These are phyloP conservation scores for Sporothrix brunneoviolacea DNA, from an alignment of 2,329 filamentous ascomycete species.

Conservation along the genomic window DNA sequence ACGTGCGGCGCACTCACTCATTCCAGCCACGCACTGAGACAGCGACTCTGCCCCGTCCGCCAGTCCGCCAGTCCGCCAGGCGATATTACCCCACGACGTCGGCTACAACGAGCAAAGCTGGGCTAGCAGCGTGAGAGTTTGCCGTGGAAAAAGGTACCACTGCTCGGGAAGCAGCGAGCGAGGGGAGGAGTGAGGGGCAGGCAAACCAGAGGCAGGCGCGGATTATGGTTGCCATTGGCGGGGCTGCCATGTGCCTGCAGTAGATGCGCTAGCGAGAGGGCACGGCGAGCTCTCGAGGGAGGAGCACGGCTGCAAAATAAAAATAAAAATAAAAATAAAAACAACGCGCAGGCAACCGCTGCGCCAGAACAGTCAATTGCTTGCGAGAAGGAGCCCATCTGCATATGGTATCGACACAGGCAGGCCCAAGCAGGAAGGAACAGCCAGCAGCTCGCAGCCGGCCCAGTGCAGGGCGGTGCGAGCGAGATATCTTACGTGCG, in stretches of 20 bases:
- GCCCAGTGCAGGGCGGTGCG: not conserved
- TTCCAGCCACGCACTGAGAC: too few species aligned
- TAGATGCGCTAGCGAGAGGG: not conserved
- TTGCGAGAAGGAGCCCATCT: not conserved
- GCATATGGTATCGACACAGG: too few species aligned
- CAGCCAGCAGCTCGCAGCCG: not conserved
- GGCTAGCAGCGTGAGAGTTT: slow-evolving; percentile 3
- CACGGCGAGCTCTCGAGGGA: too few species aligned
- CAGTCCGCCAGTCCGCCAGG: too few species aligned
- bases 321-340: too few species aligned
- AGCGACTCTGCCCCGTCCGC: too few species aligned
- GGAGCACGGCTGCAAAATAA: too few species aligned
- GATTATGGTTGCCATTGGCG: slow-evolving; percentile 8
- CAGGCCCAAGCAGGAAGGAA: slow-evolving; percentile 3
- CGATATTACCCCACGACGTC: slow-evolving; percentile 6
- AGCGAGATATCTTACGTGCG: not conserved
- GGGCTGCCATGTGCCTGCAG: slow-evolving; percentile 2
- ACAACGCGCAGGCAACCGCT: too few species aligned
- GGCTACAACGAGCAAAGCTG: slow-evolving; percentile 4
- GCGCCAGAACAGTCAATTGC: not conserved
- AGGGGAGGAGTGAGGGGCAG: slow-evolving; percentile 2
- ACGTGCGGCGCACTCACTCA: too few species aligned
- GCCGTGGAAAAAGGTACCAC: slow-evolving; percentile 13
- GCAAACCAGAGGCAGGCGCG: not conserved
- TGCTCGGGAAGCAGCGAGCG: slow-evolving; percentile 6